Evolutionary conservation across 305 asterid genomes (phyloP).

Genomic region (Fraxinus latifolia): DNA sequence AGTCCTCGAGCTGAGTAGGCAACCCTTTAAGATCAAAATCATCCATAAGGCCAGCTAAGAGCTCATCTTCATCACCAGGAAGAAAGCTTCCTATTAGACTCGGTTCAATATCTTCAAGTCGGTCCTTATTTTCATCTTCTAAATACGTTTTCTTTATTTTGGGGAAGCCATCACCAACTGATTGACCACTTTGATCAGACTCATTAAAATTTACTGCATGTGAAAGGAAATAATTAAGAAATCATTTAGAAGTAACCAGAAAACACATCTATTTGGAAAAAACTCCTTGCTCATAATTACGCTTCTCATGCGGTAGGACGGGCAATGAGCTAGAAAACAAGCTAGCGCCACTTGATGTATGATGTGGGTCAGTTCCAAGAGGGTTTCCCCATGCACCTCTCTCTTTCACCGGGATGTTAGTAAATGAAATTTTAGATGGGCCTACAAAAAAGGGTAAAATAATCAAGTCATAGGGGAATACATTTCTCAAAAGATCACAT

Average conservation of each 20-base stretch:
- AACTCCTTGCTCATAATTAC: constrained; percentile 23
- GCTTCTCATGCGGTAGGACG: constrained; percentile 40
- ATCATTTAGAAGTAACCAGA: constrained; percentile 10
- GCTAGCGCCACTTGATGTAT: constrained; percentile 43
- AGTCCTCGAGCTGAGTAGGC: constrained; percentile 58
- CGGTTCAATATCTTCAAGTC: constrained; percentile 35
- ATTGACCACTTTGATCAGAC: constrained; percentile 36
- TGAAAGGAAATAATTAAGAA: constrained; percentile 19
- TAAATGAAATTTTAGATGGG: constrained; percentile 20
- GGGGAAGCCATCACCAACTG: constrained; percentile 54
- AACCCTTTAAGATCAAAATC: constrained; percentile 83
- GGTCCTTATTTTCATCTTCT: constrained; percentile 35
- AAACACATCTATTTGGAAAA: background rate
- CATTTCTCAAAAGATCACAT: background rate
- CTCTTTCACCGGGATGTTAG: constrained; percentile 27
- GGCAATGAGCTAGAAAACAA: constrained; percentile 54
- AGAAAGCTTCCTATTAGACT: constrained; percentile 39
- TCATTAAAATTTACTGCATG: constrained; percentile 57
- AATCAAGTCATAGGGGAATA: background rate
- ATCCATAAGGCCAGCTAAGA: constrained; percentile 82
- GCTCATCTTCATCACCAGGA: constrained; percentile 72
- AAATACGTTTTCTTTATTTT: constrained; percentile 26
- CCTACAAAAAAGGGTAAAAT: constrained; percentile 18
- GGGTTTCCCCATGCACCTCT: constrained; percentile 40
- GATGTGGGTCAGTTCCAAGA: constrained; percentile 27